These are phyloP conservation scores for Quercus phellos DNA, from an alignment of 331 rosid species.

Conservation along the genomic window DNA sequence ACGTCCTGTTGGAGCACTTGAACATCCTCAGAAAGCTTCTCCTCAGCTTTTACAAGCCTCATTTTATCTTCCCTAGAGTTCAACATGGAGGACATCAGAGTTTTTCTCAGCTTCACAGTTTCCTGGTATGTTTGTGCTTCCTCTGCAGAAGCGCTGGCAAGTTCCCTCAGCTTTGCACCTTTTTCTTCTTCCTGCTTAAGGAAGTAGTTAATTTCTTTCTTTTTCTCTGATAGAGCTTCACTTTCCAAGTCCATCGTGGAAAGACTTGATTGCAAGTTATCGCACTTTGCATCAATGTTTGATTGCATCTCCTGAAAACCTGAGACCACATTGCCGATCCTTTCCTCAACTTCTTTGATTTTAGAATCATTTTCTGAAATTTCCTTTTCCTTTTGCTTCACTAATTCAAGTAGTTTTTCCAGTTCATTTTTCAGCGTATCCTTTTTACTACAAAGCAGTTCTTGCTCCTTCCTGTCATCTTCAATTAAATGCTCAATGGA, in stretches of 20 bases:
- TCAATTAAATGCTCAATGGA: slow-evolving; percentile 54
- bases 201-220: slow-evolving; percentile 52
- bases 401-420: slow-evolving; percentile 59
- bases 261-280: slow-evolving; percentile 47
- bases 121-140: slow-evolving; percentile 55
- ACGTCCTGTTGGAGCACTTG: slow-evolving; percentile 52
- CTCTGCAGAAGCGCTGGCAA: slow-evolving; percentile 50
- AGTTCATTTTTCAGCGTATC: slow-evolving; percentile 41
- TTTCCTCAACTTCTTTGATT: slow-evolving; percentile 55
- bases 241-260: slow-evolving; percentile 44
- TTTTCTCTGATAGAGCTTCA: slow-evolving; percentile 43
- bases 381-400: slow-evolving; percentile 62
- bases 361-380: slow-evolving; percentile 57
- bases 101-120: slow-evolving; percentile 53
- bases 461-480: slow-evolving; percentile 61
- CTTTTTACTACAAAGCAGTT: slow-evolving; percentile 52
- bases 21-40: slow-evolving; percentile 59
- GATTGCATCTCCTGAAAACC: slow-evolving; percentile 61
- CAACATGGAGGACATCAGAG: slow-evolving; percentile 51
- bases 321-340: slow-evolving; percentile 47
- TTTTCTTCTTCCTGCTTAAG: slow-evolving; percentile 42
- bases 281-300: slow-evolving; percentile 45
- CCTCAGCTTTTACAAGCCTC: slow-evolving; percentile 59
- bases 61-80: slow-evolving; percentile 61
- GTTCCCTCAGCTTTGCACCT: slow-evolving; percentile 46